Conservation (phyloP, 1,139 yeast species). For the Pichia terricola region DNA sequence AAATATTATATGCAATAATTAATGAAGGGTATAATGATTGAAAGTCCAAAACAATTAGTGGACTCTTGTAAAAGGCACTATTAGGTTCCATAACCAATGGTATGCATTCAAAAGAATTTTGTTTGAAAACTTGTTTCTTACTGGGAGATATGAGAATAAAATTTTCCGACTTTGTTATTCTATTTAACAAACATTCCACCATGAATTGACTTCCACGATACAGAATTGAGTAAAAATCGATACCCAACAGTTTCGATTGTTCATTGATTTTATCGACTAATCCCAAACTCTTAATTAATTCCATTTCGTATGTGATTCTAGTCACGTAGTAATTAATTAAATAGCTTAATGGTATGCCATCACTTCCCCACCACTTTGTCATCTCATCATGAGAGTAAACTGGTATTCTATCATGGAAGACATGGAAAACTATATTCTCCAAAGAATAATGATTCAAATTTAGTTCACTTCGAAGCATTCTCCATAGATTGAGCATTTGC, state of each 20-base stretch:
- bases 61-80: conserved; percentile 77
- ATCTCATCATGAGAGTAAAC: conserved; percentile 43
- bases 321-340: conserved; percentile 44
- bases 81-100: conserved; percentile 92
- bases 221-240: conserved; percentile 80
- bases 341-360: conserved; percentile 25
- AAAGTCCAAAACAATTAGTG: conserved; percentile 81
- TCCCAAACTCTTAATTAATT: conserved; percentile 54
- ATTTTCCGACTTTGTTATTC: conserved; percentile 72
- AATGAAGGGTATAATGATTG: conserved; percentile 92
- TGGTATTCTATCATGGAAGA: conserved; percentile 62
- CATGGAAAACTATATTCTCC: conserved; percentile 65
- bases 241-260: conserved; percentile 77
- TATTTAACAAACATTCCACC: conserved; percentile 71
- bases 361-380: conserved; percentile 38
- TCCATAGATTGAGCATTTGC: conserved; percentile 79
- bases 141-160: conserved; percentile 70
- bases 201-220: conserved; percentile 90
- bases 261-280: conserved; percentile 66
- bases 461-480: conserved; percentile 55
- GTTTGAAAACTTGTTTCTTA: conserved; percentile 70
- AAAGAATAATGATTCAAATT: conserved; percentile 60
- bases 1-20: conserved; percentile 84
- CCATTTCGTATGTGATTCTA: conserved; percentile 39
- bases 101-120: conserved; percentile 77